Evolutionary conservation across 169 alveolate genomes (phyloP).

Genomic region (Cryptosporidium andersoni): DNA sequence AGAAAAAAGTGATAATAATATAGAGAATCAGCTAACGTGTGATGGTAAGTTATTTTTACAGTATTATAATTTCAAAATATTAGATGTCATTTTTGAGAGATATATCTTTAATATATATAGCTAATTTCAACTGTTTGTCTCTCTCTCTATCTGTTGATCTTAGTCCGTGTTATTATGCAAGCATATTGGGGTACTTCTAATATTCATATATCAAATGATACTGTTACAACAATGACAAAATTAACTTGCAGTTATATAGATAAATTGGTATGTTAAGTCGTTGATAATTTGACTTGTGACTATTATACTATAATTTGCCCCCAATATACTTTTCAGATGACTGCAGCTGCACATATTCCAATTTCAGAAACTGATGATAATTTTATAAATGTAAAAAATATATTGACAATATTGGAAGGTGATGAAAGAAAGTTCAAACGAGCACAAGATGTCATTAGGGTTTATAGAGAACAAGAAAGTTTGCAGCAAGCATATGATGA

Average conservation of each 20-base stretch:
- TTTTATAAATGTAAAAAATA: conserved; percentile 10
- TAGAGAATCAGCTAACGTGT: too few relatives aligned
- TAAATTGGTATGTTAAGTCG: conserved; percentile 37
- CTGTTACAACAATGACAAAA: conserved; percentile 31
- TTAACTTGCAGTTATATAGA: conserved; percentile 37
- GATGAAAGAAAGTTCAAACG: conserved; percentile 62
- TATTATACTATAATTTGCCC: not conserved
- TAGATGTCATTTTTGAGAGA: too few relatives aligned
- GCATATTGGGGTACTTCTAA: conserved; percentile 44
- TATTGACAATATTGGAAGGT: conserved; percentile 31
- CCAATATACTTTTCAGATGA: conserved; percentile 24
- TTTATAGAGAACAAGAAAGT: conserved; percentile 14
- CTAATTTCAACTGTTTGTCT: not conserved
- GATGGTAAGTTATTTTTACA: not conserved
- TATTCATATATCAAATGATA: conserved; percentile 20
- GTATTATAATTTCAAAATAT: too few relatives aligned
- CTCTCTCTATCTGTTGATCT: not conserved
- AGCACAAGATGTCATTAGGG: conserved; percentile 56
- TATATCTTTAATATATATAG: not conserved
- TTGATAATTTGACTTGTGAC: not conserved
- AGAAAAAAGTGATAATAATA: too few relatives aligned
- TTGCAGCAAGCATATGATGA: conserved; percentile 44
- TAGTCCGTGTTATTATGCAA: conserved; percentile 42
- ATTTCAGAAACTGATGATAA: conserved; percentile 13
- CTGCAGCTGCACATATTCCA: conserved; percentile 27